Evolutionary conservation across 306 rosid species (phyloP), one percentile per base, ranked within the genome.

Genomic region (Dicorynia guianensis): DNA sequence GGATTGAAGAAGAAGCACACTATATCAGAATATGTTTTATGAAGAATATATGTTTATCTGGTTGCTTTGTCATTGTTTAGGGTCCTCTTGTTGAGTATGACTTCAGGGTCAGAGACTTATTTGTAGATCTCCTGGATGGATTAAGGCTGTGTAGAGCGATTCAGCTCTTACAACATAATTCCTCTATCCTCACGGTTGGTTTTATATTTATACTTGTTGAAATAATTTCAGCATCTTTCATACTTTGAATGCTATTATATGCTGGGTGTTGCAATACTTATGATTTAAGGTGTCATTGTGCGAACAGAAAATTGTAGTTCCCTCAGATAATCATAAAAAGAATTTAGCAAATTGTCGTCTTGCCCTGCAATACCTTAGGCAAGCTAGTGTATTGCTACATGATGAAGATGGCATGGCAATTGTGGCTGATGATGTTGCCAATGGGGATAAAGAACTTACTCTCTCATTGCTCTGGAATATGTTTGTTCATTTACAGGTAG

Each of bases 51-150:
- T 58, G 13, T 19, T 63, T 52, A 57, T 75, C 36, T 43, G 75
- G 40, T 57, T 60, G 67, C 43, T 75, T 64, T 74, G 67, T 82
- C 34, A 43, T 72, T 79, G 73, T 81, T 85, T 84, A 94, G 98
- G 85, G 77, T 75, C 84, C 90, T 8, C 91, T 94, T 19, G 86
- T 81, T 40, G 98, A 92, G 59, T 92, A 88, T 79, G 90, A 91
- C 81, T 94, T 92, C 80, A 84, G 63, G 75, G 81, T 94, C 53
- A 85, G 82, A 76, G 88, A 94, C 82, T 87, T 94, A 79, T 90
- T 86, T 73, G 86, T 63, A 74, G 98, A 94, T 78, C 90, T 94
- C 62, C 93, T 88, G 83, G 98, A 94, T 69, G 98, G 98, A 61
- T 64, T 91, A 58, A 93, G 85, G 69, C 86, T 94, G 44, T 89